phyloP scores from a whole-genome alignment of 2,329 filamentous ascomycete genomes.

The Penicillium sp. region DNA sequence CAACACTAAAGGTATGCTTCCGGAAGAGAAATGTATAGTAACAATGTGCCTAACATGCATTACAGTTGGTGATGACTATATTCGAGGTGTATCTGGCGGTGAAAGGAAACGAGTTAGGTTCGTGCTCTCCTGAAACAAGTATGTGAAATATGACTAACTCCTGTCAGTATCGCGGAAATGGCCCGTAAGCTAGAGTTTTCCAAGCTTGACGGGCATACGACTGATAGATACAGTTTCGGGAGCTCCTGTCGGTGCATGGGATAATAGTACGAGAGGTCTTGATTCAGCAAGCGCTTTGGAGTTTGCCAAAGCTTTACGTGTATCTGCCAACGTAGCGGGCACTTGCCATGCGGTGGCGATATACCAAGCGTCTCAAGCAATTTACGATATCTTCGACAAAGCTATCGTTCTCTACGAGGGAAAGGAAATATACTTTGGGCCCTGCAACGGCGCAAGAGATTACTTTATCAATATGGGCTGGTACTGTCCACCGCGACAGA shows the following conservation, averaged over 20 bases:
- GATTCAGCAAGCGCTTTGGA: constrained; percentile 64
- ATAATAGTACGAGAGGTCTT: constrained; percentile 57
- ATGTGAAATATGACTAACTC: constrained; percentile 26
- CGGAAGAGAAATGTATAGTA: not conserved
- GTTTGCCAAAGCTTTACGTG: constrained; percentile 59
- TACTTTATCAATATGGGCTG: constrained; percentile 75
- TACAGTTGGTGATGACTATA: constrained; percentile 57
- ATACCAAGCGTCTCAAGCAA: constrained; percentile 59
- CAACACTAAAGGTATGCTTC: constrained; percentile 49
- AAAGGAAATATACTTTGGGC: constrained; percentile 76
- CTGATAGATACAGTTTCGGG: constrained; percentile 35
- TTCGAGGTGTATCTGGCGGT: constrained; percentile 66
- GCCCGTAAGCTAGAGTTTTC: constrained; percentile 31
- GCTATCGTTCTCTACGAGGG: constrained; percentile 76
- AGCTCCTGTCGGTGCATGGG: constrained; percentile 47
- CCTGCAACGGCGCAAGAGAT: constrained; percentile 60
- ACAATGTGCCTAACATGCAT: constrained; percentile 6
- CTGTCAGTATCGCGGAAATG: constrained; percentile 43
- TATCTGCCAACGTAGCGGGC: constrained; percentile 55
- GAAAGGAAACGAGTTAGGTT: constrained; percentile 64
- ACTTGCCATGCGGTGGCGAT: constrained; percentile 62
- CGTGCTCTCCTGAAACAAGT: constrained; percentile 28
- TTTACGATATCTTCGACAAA: constrained; percentile 73
- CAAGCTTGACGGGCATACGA: not conserved
- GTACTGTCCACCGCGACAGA: constrained; percentile 69